Conservation (phyloP, 345 rosid genomes). For the Moricandia arvensis region DNA sequence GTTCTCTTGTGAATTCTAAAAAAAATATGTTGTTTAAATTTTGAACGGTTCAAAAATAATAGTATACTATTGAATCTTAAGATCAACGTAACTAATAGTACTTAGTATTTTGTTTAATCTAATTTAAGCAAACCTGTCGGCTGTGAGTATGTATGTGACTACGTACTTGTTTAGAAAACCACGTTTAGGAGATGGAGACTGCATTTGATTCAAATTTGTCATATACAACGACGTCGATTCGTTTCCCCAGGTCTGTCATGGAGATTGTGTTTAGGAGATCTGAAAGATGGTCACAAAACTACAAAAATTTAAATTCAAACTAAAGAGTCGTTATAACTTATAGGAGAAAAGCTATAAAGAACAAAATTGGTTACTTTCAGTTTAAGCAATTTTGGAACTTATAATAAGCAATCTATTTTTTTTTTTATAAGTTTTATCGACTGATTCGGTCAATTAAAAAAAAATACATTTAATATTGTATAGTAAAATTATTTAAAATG, state of each 20-base stretch:
- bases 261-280: conserved; percentile 27
- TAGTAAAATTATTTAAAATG: too few species aligned
- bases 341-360: conserved; percentile 22
- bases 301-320: conserved; percentile 33
- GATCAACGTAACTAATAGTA: neutral
- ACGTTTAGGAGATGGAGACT: conserved; percentile 11
- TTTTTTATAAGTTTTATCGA: too few species aligned
- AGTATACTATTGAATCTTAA: neutral
- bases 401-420: conserved; percentile 20
- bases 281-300: conserved; percentile 16
- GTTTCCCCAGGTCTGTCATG: conserved; percentile 16
- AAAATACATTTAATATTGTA: too few species aligned
- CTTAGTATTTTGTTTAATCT: too few species aligned
- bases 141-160: conserved; percentile 15
- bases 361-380: conserved; percentile 10
- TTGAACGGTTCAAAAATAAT: neutral
- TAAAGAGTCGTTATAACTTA: conserved; percentile 8
- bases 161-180: conserved; percentile 16
- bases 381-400: conserved; percentile 22
- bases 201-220: conserved; percentile 18
- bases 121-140: too few species aligned
- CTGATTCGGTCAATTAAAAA: too few species aligned
- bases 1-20: too few species aligned
- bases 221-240: neutral
- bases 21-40: neutral